Percentiles rank a stretch among this genome's conserved stretches.
These are phyloP conservation scores for Ramularia endophylla DNA, from an alignment of 2,329 filamentous ascomycete genomes.

Conservation along the genomic window DNA sequence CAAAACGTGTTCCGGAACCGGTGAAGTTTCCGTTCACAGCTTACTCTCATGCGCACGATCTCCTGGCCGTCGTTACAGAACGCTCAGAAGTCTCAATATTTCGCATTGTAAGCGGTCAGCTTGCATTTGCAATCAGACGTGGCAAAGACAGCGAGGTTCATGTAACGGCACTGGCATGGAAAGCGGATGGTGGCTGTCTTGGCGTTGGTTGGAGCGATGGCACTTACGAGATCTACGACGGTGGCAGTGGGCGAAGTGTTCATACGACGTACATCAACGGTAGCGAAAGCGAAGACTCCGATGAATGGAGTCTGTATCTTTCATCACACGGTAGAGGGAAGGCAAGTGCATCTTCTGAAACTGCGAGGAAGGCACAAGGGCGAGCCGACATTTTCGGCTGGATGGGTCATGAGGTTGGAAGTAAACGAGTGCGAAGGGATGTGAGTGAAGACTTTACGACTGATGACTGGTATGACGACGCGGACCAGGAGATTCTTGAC, in stretches of 20 bases:
- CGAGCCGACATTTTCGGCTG: slow-evolving; percentile 20
- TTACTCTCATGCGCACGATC: slow-evolving; percentile 79
- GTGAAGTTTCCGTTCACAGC: slow-evolving; percentile 56
- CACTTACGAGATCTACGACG: slow-evolving; percentile 39
- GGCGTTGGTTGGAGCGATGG: slow-evolving; percentile 82
- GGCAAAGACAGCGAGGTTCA: slow-evolving; percentile 28
- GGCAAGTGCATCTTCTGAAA: not conserved
- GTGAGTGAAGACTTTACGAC: slow-evolving; percentile 15
- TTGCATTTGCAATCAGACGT: slow-evolving; percentile 51
- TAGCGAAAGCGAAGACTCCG: slow-evolving; percentile 4
- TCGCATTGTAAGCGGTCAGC: slow-evolving; percentile 71
- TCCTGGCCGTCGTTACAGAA: slow-evolving; percentile 65
- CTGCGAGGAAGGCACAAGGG: slow-evolving; percentile 1
- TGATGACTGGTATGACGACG: slow-evolving; percentile 23
- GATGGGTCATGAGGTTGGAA: slow-evolving; percentile 19
- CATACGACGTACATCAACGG: slow-evolving; percentile 8
- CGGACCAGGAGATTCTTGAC: slow-evolving; percentile 9
- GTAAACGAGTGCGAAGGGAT: slow-evolving; percentile 28
- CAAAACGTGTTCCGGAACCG: slow-evolving; percentile 52
- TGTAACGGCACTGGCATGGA: slow-evolving; percentile 40
- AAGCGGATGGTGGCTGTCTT: slow-evolving; percentile 47
- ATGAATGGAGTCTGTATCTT: slow-evolving; percentile 19
- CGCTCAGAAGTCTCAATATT: slow-evolving; percentile 68
- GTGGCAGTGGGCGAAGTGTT: slow-evolving; percentile 24
- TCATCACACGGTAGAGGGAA: not conserved